Evolutionary conservation across 1,139 yeast species (phyloP).

Genomic region (Pichia kudriavzevii): DNA sequence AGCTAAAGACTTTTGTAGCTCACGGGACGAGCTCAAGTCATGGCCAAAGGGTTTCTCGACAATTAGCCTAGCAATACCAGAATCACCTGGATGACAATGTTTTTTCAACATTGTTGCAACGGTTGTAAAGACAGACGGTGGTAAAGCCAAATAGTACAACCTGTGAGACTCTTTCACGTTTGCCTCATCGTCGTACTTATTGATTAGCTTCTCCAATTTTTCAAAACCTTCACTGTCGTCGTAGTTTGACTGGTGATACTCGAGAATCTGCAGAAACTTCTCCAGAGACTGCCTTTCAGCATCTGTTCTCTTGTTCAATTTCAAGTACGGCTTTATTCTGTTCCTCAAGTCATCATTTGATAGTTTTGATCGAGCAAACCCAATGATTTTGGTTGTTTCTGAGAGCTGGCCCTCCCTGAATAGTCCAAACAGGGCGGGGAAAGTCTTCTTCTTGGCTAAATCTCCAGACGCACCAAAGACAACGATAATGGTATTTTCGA

Average conservation of each 20-base stretch:
- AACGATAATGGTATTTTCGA: conserved; percentile 62
- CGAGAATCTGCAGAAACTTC: conserved; percentile 55
- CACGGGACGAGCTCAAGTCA: conserved; percentile 72
- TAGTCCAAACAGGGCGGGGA: conserved; percentile 70
- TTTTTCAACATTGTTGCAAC: conserved; percentile 73
- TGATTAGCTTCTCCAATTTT: conserved; percentile 47
- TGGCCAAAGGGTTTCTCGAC: conserved; percentile 98
- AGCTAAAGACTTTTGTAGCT: conserved; percentile 65
- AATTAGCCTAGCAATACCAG: conserved; percentile 66
- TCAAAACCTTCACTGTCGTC: conserved; percentile 70
- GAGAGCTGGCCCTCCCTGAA: conserved; percentile 79
- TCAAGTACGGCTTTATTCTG: conserved; percentile 61
- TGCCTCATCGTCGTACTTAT: conserved; percentile 47
- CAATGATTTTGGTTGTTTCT: conserved; percentile 62
- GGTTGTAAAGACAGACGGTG: conserved; percentile 81
- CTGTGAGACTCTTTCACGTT: conserved; percentile 52
- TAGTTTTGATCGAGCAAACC: conserved; percentile 84
- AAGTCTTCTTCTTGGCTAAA: conserved; percentile 92
- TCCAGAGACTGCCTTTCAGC: conserved; percentile 35
- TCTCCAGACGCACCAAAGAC: conserved; percentile 98
- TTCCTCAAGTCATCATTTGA: conserved; percentile 56
- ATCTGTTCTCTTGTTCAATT: conserved; percentile 38
- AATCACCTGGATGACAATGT: conserved; percentile 51
- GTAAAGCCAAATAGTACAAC: conserved; percentile 85
- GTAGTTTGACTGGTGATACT: conserved; percentile 73